Conservation (phyloP, 2,329 filamentous ascomycete species). For the Trichoderma simmonsii region DNA sequence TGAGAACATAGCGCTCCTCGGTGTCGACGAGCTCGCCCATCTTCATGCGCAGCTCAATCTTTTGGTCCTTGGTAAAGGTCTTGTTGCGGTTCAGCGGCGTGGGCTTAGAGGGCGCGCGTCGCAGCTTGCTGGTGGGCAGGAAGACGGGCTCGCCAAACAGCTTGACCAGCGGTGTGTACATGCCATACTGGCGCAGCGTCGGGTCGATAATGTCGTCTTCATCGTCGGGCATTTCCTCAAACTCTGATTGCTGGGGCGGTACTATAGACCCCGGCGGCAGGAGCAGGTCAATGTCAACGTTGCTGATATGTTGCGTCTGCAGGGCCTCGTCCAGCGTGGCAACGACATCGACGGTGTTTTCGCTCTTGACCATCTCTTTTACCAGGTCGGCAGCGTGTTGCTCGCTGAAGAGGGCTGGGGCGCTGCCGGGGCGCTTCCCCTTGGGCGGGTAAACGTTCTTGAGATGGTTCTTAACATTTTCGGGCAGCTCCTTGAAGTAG, state of each 20-base stretch:
- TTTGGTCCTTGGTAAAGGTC: slow-evolving; percentile 76
- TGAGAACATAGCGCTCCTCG: slow-evolving; percentile 88
- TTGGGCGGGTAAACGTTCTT: slow-evolving; percentile 55
- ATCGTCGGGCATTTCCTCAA: slow-evolving; percentile 57
- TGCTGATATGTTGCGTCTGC: slow-evolving; percentile 76
- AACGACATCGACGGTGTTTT: slow-evolving; percentile 71
- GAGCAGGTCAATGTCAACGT: slow-evolving; percentile 84
- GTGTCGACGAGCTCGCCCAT: slow-evolving; percentile 89
- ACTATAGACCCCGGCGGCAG: slow-evolving; percentile 74
- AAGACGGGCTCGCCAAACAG: slow-evolving; percentile 82
- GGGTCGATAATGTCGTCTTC: slow-evolving; percentile 66
- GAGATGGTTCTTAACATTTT: slow-evolving; percentile 69
- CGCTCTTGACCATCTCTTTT: slow-evolving; percentile 76
- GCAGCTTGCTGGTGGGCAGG: slow-evolving; percentile 78
- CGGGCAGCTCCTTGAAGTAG: slow-evolving; percentile 86
- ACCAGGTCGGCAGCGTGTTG: slow-evolving; percentile 91
- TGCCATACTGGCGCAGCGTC: slow-evolving; percentile 67
- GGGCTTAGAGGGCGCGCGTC: slow-evolving; percentile 82
- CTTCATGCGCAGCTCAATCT: slow-evolving; percentile 79
- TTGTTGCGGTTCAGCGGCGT: slow-evolving; percentile 75
- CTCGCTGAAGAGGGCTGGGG: slow-evolving; percentile 75
- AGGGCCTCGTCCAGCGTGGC: slow-evolving; percentile 71
- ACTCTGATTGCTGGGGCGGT: slow-evolving; percentile 57
- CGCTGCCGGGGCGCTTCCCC: slow-evolving; percentile 58
- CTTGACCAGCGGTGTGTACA: slow-evolving; percentile 72